phyloP scores from a whole-genome alignment of 78 protist species.

The Dictyostelium purpureum region DNA sequence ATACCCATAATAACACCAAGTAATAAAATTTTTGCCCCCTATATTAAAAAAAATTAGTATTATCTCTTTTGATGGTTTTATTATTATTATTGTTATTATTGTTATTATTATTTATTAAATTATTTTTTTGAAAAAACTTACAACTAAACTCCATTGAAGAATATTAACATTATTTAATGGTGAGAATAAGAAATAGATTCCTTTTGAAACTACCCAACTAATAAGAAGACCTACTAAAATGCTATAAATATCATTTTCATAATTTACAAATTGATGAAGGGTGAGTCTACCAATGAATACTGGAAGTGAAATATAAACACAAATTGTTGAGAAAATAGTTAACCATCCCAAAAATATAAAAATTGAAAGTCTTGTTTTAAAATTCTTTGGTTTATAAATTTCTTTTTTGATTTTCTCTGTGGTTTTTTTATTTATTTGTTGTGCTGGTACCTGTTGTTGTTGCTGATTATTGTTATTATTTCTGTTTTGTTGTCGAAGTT shows the following conservation, averaged over 20 bases:
- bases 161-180: neutral
- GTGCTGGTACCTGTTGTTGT: constrained; percentile 14
- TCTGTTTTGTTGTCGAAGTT: neutral
- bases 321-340: neutral
- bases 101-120: neutral
- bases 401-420: neutral
- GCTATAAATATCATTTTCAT: constrained; percentile 32
- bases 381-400: neutral
- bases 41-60: neutral
- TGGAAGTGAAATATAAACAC: constrained; percentile 5
- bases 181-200: neutral
- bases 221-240: constrained; percentile 18
- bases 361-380: neutral
- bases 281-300: constrained; percentile 30
- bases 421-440: neutral
- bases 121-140: constrained; percentile 1
- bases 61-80: neutral
- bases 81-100: neutral
- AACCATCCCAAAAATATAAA: constrained; percentile 59
- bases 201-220: neutral
- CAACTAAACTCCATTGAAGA: constrained; percentile 9
- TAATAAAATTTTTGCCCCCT: neutral
- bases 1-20: neutral
- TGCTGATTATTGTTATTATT: neutral
- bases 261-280: neutral